Evolutionary conservation across 2,329 filamentous ascomycete genomes (phyloP).

Genomic region (Monosporascus sp.): DNA sequence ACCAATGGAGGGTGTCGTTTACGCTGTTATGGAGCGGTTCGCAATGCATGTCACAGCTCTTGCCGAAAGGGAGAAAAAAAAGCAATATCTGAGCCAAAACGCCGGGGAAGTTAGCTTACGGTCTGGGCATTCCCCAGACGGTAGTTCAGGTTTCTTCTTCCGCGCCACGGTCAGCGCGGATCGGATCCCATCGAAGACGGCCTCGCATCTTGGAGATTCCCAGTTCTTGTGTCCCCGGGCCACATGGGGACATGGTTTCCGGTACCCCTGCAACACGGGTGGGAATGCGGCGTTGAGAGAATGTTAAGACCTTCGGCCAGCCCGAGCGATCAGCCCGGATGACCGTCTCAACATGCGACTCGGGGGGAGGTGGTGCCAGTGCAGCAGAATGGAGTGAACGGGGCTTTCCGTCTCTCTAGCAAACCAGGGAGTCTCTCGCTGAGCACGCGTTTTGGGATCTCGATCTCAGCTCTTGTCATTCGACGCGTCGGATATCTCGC

Average conservation of each 20-base stretch:
- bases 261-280: slow-evolving; percentile 9
- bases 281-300: slow-evolving; percentile 15
- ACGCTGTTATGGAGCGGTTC: slow-evolving; percentile 10
- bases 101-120: slow-evolving; percentile 3
- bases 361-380: too few species aligned
- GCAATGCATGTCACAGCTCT: slow-evolving; percentile 13
- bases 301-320: slow-evolving; percentile 9
- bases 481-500: background rate
- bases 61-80: slow-evolving; percentile 5
- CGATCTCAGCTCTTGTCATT: background rate
- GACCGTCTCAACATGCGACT: too few species aligned
- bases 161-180: background rate
- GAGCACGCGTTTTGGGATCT: background rate
- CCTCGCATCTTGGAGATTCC: background rate
- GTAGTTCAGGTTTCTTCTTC: background rate
- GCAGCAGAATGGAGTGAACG: too few species aligned
- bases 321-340: background rate
- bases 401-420: too few species aligned
- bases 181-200: background rate
- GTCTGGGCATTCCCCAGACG: slow-evolving; percentile 2
- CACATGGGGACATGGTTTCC: slow-evolving; percentile 13
- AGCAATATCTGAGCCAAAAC: slow-evolving; percentile 16
- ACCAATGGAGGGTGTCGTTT: slow-evolving; percentile 8
- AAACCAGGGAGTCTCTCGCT: background rate
- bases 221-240: slow-evolving; percentile 8